Evolutionary conservation across 345 rosid genomes (phyloP).

Genomic region (Populus simonii): DNA sequence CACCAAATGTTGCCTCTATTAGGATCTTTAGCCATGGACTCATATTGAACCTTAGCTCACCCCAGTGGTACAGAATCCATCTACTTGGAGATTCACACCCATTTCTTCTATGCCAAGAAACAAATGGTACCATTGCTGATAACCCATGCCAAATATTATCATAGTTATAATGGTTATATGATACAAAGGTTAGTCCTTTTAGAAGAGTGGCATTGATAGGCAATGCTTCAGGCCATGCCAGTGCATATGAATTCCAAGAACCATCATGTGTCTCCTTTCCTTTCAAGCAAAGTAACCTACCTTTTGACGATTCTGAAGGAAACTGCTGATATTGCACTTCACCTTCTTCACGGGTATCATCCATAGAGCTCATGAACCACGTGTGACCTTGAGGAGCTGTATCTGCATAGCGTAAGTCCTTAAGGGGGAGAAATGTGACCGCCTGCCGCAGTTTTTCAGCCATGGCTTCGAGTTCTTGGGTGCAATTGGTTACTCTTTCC

Average conservation of each 20-base stretch:
- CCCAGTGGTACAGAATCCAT: conserved; percentile 74
- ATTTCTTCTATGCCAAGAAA: conserved; percentile 62
- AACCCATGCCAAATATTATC: conserved; percentile 74
- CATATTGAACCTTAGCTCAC: conserved; percentile 58
- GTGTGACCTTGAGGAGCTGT: conserved; percentile 55
- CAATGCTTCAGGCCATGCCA: conserved; percentile 61
- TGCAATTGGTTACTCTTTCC: conserved; percentile 17
- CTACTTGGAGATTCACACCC: conserved; percentile 42
- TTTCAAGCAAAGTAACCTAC: conserved; percentile 61
- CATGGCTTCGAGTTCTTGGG: conserved; percentile 16
- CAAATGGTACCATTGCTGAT: conserved; percentile 49
- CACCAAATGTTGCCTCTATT: conserved; percentile 45
- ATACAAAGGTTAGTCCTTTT: conserved; percentile 61
- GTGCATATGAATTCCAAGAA: conserved; percentile 64
- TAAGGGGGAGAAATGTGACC: conserved; percentile 62
- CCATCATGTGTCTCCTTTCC: conserved; percentile 63
- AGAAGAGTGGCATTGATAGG: conserved; percentile 46
- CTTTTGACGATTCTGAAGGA: conserved; percentile 53
- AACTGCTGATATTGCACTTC: conserved; percentile 66
- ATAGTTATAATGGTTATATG: conserved; percentile 65
- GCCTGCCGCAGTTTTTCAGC: conserved; percentile 46
- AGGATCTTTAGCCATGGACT: conserved; percentile 45
- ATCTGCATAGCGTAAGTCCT: conserved; percentile 49
- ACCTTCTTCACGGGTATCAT: conserved; percentile 53
- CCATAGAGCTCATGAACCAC: conserved; percentile 77